Evolutionary conservation across 305 asterid species (phyloP).

Genomic region (Euphrasia arctica): DNA sequence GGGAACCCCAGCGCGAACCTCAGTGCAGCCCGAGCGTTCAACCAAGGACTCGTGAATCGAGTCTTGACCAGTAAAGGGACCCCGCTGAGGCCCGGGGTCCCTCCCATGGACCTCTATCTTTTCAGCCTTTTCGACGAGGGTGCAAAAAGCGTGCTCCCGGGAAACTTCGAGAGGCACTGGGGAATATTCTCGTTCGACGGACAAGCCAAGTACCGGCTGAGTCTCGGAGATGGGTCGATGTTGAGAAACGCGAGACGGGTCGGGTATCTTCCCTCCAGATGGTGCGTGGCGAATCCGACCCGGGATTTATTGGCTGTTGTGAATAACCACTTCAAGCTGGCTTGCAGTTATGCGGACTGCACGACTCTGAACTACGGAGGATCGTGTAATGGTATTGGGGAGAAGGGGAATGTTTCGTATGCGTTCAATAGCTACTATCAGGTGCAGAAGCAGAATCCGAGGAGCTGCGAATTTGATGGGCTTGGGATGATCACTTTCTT

Average conservation of each 20-base stretch:
- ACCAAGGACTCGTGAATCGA: constrained; percentile 70
- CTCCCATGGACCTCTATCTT: constrained; percentile 76
- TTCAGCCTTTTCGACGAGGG: constrained; percentile 87
- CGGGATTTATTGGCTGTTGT: constrained; percentile 67
- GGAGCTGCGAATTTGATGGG: constrained; percentile 92
- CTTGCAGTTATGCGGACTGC: constrained; percentile 88
- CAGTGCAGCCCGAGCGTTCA: constrained; percentile 78
- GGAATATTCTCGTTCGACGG: constrained; percentile 93
- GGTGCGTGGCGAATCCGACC: constrained; percentile 88
- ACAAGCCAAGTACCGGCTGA: constrained; percentile 72
- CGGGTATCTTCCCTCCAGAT: constrained; percentile 74
- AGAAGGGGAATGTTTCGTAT: constrained; percentile 76
- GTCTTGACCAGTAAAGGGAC: constrained; percentile 67
- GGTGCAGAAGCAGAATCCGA: constrained; percentile 61
- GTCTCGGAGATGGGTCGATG: constrained; percentile 63
- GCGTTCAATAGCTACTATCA: constrained; percentile 94
- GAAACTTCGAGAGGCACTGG: constrained; percentile 96
- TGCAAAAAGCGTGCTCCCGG: constrained; percentile 76
- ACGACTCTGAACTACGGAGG: constrained; percentile 86
- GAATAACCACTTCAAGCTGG: constrained; percentile 60
- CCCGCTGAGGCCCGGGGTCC: constrained; percentile 77
- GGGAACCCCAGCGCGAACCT: constrained; percentile 75
- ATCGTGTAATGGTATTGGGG: constrained; percentile 72
- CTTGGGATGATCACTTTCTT: constrained; percentile 84
- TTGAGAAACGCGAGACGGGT: constrained; percentile 70